Evolutionary conservation across 2,329 filamentous ascomycete species (phyloP).

Genomic region (Phaeosphaeriaceae sp.): DNA sequence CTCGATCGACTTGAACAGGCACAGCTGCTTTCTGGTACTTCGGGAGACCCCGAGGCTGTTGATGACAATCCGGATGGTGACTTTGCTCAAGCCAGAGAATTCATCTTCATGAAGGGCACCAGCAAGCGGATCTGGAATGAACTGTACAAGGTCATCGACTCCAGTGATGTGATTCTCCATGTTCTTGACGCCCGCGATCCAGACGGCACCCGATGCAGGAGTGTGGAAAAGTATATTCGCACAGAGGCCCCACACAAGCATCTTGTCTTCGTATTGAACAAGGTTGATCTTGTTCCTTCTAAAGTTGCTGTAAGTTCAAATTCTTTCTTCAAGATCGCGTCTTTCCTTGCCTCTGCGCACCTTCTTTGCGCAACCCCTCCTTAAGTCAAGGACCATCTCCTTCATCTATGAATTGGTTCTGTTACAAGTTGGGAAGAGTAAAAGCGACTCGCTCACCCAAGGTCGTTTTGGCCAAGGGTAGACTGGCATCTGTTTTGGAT

Average conservation of each 20-base stretch:
- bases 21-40: constrained; percentile 74
- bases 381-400: constrained; percentile 90
- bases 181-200: constrained; percentile 40
- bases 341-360: constrained; percentile 41
- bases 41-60: constrained; percentile 63
- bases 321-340: constrained; percentile 5
- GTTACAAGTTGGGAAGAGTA: constrained; percentile 99
- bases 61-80: constrained; percentile 48
- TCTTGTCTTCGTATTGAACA: constrained; percentile 86
- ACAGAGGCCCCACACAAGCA: constrained; percentile 97
- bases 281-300: constrained; percentile 91
- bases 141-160: constrained; percentile 93
- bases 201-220: constrained; percentile 81
- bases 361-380: constrained; percentile 68
- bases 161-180: constrained; percentile 90
- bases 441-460: constrained; percentile 72
- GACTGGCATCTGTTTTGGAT: constrained; percentile 88
- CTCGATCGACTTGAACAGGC: constrained; percentile 80
- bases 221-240: constrained; percentile 89
- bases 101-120: constrained; percentile 93
- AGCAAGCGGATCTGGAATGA: constrained; percentile 88
- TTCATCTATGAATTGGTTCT: constrained; percentile 78
- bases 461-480: constrained; percentile 70
- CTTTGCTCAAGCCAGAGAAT: constrained; percentile 58
- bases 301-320: constrained; percentile 84